Evolutionary conservation across 768 basidiomycete species (phyloP).

Genomic region (Boletus fagicola): DNA sequence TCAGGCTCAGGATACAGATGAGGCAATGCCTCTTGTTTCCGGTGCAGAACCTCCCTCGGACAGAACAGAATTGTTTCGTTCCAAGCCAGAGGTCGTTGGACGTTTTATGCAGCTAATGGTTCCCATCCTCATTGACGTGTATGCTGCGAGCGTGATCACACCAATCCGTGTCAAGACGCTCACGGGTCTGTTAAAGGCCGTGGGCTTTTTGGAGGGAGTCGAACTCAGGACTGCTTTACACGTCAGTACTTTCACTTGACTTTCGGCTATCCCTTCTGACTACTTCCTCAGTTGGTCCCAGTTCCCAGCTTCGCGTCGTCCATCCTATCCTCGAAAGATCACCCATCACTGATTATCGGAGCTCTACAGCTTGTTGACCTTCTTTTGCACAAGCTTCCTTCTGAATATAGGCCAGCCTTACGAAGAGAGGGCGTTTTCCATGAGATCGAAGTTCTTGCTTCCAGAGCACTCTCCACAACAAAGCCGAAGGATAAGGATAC

Average conservation of each 20-base stretch:
- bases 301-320: conserved; percentile 94
- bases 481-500: conserved; percentile 48
- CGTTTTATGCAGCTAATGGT: conserved; percentile 87
- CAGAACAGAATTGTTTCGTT: conserved; percentile 73
- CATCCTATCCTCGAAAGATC: conserved; percentile 90
- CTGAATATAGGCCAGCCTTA: conserved; percentile 85
- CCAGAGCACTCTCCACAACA: conserved; percentile 53
- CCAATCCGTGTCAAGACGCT: conserved; percentile 88
- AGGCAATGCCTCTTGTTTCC: conserved; percentile 34
- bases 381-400: conserved; percentile 77
- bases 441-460: conserved; percentile 81
- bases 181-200: conserved; percentile 84
- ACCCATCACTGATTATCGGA: conserved; percentile 79
- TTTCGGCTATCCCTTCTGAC: conserved; percentile 4
- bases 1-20: conserved; percentile 44
- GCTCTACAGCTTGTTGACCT: conserved; percentile 94
- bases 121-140: conserved; percentile 96
- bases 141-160: conserved; percentile 92
- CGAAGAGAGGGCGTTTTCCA: conserved; percentile 95
- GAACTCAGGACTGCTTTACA: conserved; percentile 74
- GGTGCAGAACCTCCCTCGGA: conserved; percentile 41
- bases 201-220: conserved; percentile 80
- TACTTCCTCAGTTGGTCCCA: conserved; percentile 70
- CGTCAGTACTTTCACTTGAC: conserved; percentile 45
- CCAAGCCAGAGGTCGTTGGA: conserved; percentile 70